Conservation (phyloP, 2,329 filamentous ascomycete species). For the Xylariales sp. region DNA sequence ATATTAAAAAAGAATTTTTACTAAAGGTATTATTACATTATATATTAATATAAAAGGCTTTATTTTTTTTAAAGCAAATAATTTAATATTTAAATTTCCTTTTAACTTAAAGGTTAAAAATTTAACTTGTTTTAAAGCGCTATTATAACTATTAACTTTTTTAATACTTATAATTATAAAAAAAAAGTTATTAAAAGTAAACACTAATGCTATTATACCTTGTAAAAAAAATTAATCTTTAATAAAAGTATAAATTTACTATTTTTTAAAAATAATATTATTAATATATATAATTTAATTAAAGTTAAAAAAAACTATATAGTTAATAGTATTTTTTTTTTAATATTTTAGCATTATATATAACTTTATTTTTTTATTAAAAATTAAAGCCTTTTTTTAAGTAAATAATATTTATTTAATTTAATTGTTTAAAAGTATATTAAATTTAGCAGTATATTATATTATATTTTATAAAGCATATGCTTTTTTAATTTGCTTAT, state of each 20-base stretch:
- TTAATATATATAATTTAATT: neutral
- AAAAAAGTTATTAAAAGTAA: too few species aligned
- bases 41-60: neutral
- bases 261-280: constrained; percentile 1
- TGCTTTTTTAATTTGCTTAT: neutral
- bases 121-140: neutral
- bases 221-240: neutral
- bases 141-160: neutral
- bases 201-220: neutral
- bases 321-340: neutral
- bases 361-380: too few species aligned
- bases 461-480: neutral
- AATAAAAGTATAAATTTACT: neutral
- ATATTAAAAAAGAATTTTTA: neutral
- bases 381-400: neutral
- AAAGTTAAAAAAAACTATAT: neutral
- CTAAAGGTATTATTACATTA: neutral
- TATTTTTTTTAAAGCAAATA: neutral
- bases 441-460: neutral
- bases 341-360: neutral
- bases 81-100: neutral
- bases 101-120: neutral
- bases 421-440: neutral
- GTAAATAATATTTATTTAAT: neutral
- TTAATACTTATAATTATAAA: neutral